Evolutionary conservation across 495 filamentous ascomycete species (phyloP), one percentile per base, ranked within the genome.

Genomic region (Chaetomium tenue): DNA sequence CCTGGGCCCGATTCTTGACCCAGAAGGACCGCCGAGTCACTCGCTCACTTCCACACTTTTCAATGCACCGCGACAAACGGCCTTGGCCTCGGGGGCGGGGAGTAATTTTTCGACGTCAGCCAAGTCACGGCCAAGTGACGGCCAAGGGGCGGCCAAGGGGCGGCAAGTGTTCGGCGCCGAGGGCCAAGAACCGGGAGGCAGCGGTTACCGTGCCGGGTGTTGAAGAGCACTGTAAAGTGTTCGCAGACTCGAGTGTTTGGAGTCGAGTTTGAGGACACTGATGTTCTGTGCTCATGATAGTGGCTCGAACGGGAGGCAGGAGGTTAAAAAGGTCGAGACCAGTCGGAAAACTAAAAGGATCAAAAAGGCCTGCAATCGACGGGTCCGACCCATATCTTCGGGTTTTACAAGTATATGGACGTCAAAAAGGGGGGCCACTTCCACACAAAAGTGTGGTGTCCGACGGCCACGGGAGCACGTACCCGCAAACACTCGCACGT

Each of bases 51-150:
- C n/a, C n/a, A n/a, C n/a, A n/a, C n/a, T n/a, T n/a, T n/a, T n/a
- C n/a, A n/a, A n/a, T n/a, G n/a, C n/a, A n/a, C n/a, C n/a, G n/a
- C n/a, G n/a, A n/a, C n/a, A n/a, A n/a, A n/a, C n/a, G n/a, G n/a
- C n/a, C n/a, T n/a, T n/a, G n/a, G n/a, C n/a, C n/a, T n/a, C n/a
- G n/a, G n/a, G n/a, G n/a, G n/a, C n/a, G n/a, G n/a, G n/a, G n/a
- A n/a, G n/a, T n/a, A n/a, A n/a, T 30, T 30, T 42, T 13, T 11
- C 48, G 33, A 62, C 59, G 59, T 61, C 59, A 61, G 59, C 59
- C 59, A 60, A 60, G 58, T 15, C 28, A 12, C 22, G 33, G 48
- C 33, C 37, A 54, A 54, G 60, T 20, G 18, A 2, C 3, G 1
- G 33, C 33, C 33, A 37, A 60, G 58, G n/a, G n/a, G n/a, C n/a